Base-by-base conservation (phyloP, 768 basidiomycete genomes). In the Boletus speciosus region DNA sequence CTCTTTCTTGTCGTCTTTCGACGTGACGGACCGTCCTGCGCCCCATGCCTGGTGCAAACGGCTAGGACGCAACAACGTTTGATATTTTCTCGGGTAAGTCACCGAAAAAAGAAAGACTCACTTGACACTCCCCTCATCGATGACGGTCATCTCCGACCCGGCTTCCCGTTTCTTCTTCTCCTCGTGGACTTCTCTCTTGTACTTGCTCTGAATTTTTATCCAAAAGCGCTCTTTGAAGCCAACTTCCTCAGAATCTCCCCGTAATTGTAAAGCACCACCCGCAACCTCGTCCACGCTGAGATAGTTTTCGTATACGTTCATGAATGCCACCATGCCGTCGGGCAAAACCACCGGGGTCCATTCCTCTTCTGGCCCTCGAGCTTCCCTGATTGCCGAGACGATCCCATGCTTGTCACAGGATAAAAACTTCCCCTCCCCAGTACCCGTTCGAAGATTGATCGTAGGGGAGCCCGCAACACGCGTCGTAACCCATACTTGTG, bases 401-500 rank as follows among this genome's bases (percentile, higher is more conserved):
- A 93, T 75, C 7, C 93, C 93, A 62, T 91, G 84, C 56, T 85
- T 79, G 73, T 95, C 91, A 71, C 88, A 90, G 8, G 90, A 92
- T 44, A 97, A 73, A 68, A 94, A 97, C 71, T 93, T 93, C 10
- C 91, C 91, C 67, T 89, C 90, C 23, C 89, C 89, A n/a, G 82
- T 82, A 1, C 90, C 90, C 34, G 90, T 90, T 21, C 93, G 84
- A 55, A 96, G 73, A 67, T 95, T 96, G 66, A 96, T 81, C 11
- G 90, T 91, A 6, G 83, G 69, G 19, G 93, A 84, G 34, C 93
- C 93, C 38, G 91, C 88, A 21, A 95, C 81, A 44, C 90, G 85
- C 29, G 93, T 94, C 23, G 80, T 82, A 14, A 96, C 93, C 93
- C 93, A 96, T 12, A 96, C 93, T 64, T 95, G 92, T 19, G 87